These are phyloP conservation scores for Penicillium janthinellum DNA, from an alignment of 2,329 filamentous ascomycete species.

Conservation along the genomic window DNA sequence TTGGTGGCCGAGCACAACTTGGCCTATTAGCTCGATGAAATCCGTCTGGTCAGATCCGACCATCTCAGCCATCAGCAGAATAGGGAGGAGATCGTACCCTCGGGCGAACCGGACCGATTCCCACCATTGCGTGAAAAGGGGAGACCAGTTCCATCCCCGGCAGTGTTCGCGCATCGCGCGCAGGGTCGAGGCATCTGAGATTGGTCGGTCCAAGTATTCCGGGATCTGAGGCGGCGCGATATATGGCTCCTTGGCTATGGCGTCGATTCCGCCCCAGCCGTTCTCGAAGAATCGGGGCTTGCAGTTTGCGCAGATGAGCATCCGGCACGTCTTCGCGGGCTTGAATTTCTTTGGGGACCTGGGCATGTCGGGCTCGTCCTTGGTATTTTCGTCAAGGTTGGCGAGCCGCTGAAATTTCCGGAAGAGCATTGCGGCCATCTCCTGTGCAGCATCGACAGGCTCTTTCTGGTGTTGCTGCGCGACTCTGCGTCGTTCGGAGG, in stretches of 20 bases:
- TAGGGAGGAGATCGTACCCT: conserved; percentile 1
- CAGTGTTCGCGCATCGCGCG: conserved; percentile 11
- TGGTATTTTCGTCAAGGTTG: background rate
- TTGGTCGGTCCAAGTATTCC: conserved; percentile 32
- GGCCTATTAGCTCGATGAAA: background rate
- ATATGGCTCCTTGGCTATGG: conserved; percentile 38
- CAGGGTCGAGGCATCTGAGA: conserved; percentile 31
- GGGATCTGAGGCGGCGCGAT: conserved; percentile 29
- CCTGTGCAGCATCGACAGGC: background rate
- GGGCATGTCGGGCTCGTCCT: background rate
- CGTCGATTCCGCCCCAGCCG: conserved; percentile 48
- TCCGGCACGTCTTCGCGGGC: background rate
- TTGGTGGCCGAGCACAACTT: background rate
- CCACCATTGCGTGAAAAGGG: conserved; percentile 4
- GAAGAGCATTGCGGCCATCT: background rate
- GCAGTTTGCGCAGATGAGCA: conserved; percentile 19
- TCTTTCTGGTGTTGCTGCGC: background rate
- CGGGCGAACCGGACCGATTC: background rate
- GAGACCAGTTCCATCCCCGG: background rate
- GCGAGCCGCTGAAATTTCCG: too few relatives aligned
- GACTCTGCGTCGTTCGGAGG: conserved; percentile 19
- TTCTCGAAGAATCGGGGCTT: conserved; percentile 39
- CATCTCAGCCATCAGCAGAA: conserved; percentile 1
- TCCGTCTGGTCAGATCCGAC: conserved; percentile 2
- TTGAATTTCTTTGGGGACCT: background rate